These are phyloP conservation scores for Trichoderma simmonsii DNA, from an alignment of 2,329 filamentous ascomycete species.

Conservation along the genomic window DNA sequence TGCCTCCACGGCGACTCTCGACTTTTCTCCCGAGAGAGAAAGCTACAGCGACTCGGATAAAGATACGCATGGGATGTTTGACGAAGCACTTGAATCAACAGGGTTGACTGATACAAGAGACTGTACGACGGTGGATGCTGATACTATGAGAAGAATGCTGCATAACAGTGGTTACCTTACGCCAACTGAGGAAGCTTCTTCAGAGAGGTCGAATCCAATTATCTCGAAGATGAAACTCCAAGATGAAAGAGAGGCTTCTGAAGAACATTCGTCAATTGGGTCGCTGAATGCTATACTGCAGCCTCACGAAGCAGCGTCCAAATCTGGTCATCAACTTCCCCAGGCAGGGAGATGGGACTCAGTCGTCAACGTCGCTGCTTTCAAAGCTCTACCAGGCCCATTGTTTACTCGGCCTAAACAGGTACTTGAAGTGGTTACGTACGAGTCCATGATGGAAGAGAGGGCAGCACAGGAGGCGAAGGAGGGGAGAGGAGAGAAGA, in stretches of 20 bases:
- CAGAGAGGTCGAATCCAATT: not conserved
- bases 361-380: not conserved
- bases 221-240: not conserved
- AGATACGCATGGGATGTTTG: not conserved
- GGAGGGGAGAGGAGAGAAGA: not conserved
- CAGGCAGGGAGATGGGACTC: not conserved
- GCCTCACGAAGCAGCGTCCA: not conserved
- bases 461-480: not conserved
- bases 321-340: not conserved
- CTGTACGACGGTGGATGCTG: not conserved
- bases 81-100: no score
- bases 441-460: not conserved
- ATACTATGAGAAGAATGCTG: not conserved
- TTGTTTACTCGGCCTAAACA: constrained; percentile 1
- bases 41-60: no score
- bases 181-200: not conserved
- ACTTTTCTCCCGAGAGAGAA: not conserved
- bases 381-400: not conserved
- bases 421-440: not conserved
- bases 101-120: not conserved
- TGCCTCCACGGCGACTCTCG: not conserved
- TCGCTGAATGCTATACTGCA: no score
- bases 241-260: not conserved
- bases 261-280: no score
- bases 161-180: not conserved